Conservation (phyloP, 352 stramenopile species). For the Pythium folliculosum region DNA sequence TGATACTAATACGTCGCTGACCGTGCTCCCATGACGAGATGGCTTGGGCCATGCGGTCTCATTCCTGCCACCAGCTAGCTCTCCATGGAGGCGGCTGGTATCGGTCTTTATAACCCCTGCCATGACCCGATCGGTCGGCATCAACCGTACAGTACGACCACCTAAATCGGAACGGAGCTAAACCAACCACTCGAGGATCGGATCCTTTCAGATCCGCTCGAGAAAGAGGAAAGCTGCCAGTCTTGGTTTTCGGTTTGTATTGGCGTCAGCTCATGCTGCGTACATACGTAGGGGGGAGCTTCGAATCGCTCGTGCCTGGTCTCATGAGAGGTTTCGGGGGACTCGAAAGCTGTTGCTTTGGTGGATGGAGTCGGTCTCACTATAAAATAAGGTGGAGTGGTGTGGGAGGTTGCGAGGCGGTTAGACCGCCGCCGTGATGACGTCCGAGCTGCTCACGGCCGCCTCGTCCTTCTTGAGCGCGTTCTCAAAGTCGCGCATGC, state of each 20-base stretch:
- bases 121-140: no score
- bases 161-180: not conserved
- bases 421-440: constrained; percentile 11
- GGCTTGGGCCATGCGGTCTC: not conserved
- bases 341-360: no score
- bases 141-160: not conserved
- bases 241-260: no score
- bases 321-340: not conserved
- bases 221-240: no score
- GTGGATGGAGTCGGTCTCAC: not conserved
- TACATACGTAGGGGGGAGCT: not conserved
- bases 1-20: constrained; percentile 1
- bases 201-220: not conserved
- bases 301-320: not conserved
- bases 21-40: not conserved
- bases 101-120: no score
- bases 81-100: no score
- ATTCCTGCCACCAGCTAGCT: no score
- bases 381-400: constrained; percentile 15
- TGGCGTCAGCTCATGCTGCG: no score
- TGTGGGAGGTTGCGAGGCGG: not conserved
- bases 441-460: not conserved
- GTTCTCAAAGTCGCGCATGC: constrained; percentile 75
- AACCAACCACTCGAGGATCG: not conserved
- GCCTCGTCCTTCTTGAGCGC: constrained; percentile 12